Evolutionary conservation across 192 early-diverging fungal genomes (phyloP), one percentile per base, ranked within the genome.

Genomic region (Coemansia sp.): DNA sequence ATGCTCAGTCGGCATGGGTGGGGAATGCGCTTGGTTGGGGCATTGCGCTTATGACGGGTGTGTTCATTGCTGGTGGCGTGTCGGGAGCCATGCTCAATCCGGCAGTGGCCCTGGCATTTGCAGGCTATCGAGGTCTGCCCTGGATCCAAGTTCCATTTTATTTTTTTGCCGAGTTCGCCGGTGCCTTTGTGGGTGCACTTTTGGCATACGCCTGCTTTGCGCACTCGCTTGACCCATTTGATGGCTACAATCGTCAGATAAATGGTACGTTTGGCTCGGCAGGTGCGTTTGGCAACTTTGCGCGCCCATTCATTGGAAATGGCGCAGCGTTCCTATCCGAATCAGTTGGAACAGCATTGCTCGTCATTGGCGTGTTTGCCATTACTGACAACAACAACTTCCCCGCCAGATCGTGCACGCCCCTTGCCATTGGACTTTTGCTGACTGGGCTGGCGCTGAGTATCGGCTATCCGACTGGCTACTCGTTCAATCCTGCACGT

Each of bases 401-500:
- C 54, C 82, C 82, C 18, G 83, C 88, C 20, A 63, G 82, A 13
- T 85, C 84, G 34, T 65, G 73, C 60, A 71, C 78, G 6, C 88
- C 91, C 9, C 47, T 91, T 16, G 86, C 87, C 22, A 86, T 90
- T 60, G 90, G 89, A 10, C 70, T 92, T 9, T 55, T 87, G 52
- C 71, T 92, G n/a, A 73, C 85, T 3, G 82, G 78, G 20, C 84
- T 91, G 41, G 87, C 85, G 1, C 75, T 87, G 27, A 80, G 85
- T 34, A 83, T 90, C 60, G 88, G 88, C 34, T 89, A 84, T 38
- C 78, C 85, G 60, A 89, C 90, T 1, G 88, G 88, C 16, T 88
- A 86, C 66, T 86, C 86, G 62, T 80, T 92, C 57, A 94, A 94
- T 62, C 90, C 90, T 24, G 93, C 93, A 1, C 87, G 93, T 67